A percentile compares a stretch with the other conserved stretches of the same genome.
phyloP scores from a whole-genome alignment of 495 filamentous ascomycete genomes.

The Jackrogersella multiformis region DNA sequence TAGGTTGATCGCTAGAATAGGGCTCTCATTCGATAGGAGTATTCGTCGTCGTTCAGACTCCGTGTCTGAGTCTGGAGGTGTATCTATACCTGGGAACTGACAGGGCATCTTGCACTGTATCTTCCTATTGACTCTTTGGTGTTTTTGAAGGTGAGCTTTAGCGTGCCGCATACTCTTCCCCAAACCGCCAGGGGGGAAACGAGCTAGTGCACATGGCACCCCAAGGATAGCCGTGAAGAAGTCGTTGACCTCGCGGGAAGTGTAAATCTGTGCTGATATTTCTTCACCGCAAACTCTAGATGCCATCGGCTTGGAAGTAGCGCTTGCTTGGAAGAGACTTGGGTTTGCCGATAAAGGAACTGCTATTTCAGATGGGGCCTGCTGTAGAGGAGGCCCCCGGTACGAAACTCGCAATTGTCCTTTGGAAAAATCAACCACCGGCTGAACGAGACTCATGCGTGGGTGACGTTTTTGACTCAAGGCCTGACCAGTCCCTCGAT shows the following conservation, averaged over 20 bases:
- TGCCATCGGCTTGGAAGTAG: constrained; percentile 46
- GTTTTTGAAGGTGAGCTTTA: constrained; percentile 69
- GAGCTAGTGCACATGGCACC: constrained; percentile 80
- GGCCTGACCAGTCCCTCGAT: constrained; percentile 78
- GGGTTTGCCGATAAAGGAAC: constrained; percentile 72
- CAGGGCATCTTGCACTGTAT: constrained; percentile 56
- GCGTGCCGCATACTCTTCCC: constrained; percentile 67
- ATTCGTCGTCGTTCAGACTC: constrained; percentile 64
- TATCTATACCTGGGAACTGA: constrained; percentile 61
- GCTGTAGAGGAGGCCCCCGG: constrained; percentile 50
- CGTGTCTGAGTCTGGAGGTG: constrained; percentile 60
- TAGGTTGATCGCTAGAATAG: constrained; percentile 83
- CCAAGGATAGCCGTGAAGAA: constrained; percentile 80
- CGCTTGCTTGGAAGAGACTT: constrained; percentile 54
- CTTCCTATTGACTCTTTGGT: constrained; percentile 51
- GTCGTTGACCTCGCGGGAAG: constrained; percentile 65
- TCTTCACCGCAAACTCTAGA: constrained; percentile 83
- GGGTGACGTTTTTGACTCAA: constrained; percentile 86
- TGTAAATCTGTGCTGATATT: constrained; percentile 74
- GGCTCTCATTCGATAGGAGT: constrained; percentile 88
- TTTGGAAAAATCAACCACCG: constrained; percentile 69
- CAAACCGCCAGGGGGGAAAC: constrained; percentile 72
- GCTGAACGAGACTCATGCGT: constrained; percentile 81
- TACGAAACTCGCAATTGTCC: constrained; percentile 62
- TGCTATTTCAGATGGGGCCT: constrained; percentile 58